These are phyloP conservation scores for Lipomyces japonicus DNA, from an alignment of 805 yeast genomes.

Conservation along the genomic window DNA sequence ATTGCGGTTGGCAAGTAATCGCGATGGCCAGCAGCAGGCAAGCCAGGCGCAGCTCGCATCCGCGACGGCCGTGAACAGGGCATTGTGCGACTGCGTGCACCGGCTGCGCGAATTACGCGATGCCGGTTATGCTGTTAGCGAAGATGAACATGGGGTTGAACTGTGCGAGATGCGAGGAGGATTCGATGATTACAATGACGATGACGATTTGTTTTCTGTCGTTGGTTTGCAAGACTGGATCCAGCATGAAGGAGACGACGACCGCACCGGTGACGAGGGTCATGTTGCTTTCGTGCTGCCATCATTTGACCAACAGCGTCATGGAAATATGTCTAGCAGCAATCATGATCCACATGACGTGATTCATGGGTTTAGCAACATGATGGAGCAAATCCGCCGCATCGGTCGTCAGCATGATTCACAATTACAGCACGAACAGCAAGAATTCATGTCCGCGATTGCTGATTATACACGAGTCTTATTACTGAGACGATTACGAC, in stretches of 20 bases:
- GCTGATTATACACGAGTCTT: background rate
- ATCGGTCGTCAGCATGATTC: slow-evolving; percentile 17
- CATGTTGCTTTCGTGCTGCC: background rate
- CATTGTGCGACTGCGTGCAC: slow-evolving; percentile 18
- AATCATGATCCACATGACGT: background rate
- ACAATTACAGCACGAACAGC: slow-evolving; percentile 2
- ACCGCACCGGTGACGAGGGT: slow-evolving; percentile 1
- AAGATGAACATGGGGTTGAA: slow-evolving; percentile 28
- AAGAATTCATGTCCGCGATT: background rate
- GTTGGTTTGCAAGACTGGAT: background rate
- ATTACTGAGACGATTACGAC: background rate
- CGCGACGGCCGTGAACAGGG: slow-evolving; percentile 15
- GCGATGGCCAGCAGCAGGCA: too few relatives aligned
- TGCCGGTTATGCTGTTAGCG: slow-evolving; percentile 31
- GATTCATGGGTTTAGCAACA: slow-evolving; percentile 3
- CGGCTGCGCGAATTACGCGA: slow-evolving; percentile 32
- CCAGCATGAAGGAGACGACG: too few relatives aligned
- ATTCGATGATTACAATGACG: slow-evolving; percentile 4
- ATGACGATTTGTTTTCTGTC: slow-evolving; percentile 2
- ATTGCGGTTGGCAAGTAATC: too few relatives aligned
- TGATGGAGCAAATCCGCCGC: slow-evolving; percentile 19
- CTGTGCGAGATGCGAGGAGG: background rate
- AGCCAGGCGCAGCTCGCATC: slow-evolving; percentile 6
- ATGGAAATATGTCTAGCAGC: background rate
- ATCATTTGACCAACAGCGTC: background rate